Evolutionary conservation across 768 basidiomycete species (phyloP).

Genomic region (Crassisporium funariophilum): DNA sequence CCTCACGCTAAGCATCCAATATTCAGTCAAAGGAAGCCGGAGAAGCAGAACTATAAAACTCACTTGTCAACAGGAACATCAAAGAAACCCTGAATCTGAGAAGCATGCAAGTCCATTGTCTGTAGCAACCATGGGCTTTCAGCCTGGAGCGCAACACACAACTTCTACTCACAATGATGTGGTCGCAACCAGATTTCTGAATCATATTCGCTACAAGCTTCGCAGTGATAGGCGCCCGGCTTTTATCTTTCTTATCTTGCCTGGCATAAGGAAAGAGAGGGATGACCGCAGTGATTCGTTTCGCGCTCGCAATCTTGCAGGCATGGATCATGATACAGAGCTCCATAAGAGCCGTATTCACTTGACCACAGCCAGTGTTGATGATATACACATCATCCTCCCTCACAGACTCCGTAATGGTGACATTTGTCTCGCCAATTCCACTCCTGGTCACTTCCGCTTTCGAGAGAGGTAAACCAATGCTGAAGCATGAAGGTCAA

Average conservation of each 20-base stretch:
- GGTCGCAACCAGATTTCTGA: constrained; percentile 90
- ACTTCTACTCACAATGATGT: constrained; percentile 80
- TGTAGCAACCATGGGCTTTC: constrained; percentile 30
- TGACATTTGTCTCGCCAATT: constrained; percentile 89
- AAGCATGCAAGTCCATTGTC: constrained; percentile 99
- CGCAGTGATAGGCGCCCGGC: constrained; percentile 94
- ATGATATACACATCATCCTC: constrained; percentile 99
- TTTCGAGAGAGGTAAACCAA: constrained; percentile 86
- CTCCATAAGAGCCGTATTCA: constrained; percentile 97
- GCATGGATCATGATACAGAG: constrained; percentile 99
- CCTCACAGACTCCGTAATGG: constrained; percentile 92
- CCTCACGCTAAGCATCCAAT: constrained; percentile 18
- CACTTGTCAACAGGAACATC: constrained; percentile 99
- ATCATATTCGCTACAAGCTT: constrained; percentile 99
- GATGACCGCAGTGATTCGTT: constrained; percentile 96
- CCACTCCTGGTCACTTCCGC: constrained; percentile 87
- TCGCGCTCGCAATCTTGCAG: constrained; percentile 99
- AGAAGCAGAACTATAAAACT: constrained; percentile 40
- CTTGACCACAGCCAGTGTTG: constrained; percentile 83
- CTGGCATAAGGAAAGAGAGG: constrained; percentile 96
- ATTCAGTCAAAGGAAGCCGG: constrained; percentile 16
- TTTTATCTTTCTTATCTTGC: constrained; percentile 99
- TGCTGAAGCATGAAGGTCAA: constrained; percentile 50
- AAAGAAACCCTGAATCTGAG: constrained; percentile 99
- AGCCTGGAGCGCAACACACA: constrained; percentile 8